A percentile compares a stretch with the other conserved stretches of the same genome.
These are phyloP conservation scores for Carnegiea gigantea DNA, from an alignment of 179 eudicot species.

Conservation along the genomic window DNA sequence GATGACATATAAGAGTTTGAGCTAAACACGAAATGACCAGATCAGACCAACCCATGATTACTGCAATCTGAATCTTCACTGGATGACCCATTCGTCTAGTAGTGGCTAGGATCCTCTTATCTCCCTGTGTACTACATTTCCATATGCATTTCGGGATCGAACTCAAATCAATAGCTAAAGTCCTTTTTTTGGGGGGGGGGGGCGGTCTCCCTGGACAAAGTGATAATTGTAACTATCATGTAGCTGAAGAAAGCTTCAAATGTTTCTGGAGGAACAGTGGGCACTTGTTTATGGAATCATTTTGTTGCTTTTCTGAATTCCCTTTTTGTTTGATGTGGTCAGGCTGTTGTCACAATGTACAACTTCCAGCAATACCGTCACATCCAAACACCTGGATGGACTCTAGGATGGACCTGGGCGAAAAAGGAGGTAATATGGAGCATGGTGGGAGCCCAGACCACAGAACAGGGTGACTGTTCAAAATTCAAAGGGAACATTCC, in stretches of 20 bases:
- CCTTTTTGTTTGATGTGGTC: conserved; percentile 14
- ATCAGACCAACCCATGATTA: too few species aligned
- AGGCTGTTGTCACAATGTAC: conserved; percentile 44
- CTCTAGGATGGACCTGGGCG: conserved; percentile 47
- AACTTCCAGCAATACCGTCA: conserved; percentile 50
- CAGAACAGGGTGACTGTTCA: conserved; percentile 48
- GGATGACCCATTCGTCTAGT: background rate
- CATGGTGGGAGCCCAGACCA: conserved; percentile 48
- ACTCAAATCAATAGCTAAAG: background rate
- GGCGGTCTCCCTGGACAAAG: too few species aligned
- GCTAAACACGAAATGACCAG: too few species aligned
- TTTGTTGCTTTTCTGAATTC: background rate
- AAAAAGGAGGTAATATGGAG: conserved; percentile 49
- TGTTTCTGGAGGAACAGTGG: too few species aligned
- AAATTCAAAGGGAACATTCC: conserved; percentile 44
- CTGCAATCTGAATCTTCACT: background rate
- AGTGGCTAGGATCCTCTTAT: background rate
- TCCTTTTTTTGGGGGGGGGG: too few species aligned
- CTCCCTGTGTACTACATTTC: background rate
- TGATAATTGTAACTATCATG: too few species aligned
- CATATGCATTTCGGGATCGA: background rate
- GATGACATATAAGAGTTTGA: background rate
- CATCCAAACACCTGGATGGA: conserved; percentile 48
- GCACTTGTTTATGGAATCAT: too few species aligned
- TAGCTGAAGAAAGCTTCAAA: background rate